A percentile compares a stretch with the other conserved stretches of the same genome.
These are phyloP conservation scores for Scopulariopsis brevicaulis DNA, from an alignment of 2,329 filamentous ascomycete genomes.

Conservation along the genomic window DNA sequence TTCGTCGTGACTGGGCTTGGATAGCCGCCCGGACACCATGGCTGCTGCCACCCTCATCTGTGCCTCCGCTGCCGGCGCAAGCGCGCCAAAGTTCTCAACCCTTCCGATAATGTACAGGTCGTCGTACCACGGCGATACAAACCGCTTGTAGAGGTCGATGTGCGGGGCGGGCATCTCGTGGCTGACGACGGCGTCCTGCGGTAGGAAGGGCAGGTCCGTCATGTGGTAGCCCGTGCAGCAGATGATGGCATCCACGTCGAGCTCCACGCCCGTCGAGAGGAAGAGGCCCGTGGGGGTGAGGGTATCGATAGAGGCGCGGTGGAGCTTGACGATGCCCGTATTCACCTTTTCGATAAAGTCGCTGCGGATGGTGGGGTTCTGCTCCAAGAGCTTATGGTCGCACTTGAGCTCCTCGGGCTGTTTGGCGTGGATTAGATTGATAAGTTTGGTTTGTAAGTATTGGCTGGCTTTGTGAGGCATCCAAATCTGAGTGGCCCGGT, in stretches of 20 bases:
- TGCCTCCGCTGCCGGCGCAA: slow-evolving; percentile 18
- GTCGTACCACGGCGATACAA: slow-evolving; percentile 16
- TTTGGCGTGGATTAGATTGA: slow-evolving; percentile 17
- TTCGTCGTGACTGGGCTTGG: slow-evolving; percentile 13
- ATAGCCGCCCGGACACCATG: slow-evolving; percentile 14
- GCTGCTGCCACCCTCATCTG: slow-evolving; percentile 21
- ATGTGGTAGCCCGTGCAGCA: slow-evolving; percentile 30
- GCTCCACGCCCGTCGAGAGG: slow-evolving; percentile 19
- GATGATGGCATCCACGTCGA: slow-evolving; percentile 28
- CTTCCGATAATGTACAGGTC: slow-evolving; percentile 22
- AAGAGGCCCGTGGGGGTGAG: slow-evolving; percentile 15
- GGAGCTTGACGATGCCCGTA: slow-evolving; percentile 25
- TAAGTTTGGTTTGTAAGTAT: slow-evolving; percentile 17
- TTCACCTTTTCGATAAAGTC: slow-evolving; percentile 31
- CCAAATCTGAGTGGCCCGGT: slow-evolving; percentile 17
- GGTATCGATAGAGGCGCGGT: slow-evolving; percentile 17
- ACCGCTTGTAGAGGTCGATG: slow-evolving; percentile 19
- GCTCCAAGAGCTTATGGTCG: slow-evolving; percentile 19
- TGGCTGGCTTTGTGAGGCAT: slow-evolving; percentile 14
- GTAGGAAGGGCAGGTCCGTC: slow-evolving; percentile 10
- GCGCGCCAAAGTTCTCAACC: slow-evolving; percentile 18
- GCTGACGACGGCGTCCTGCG: slow-evolving; percentile 11
- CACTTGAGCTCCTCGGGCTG: slow-evolving; percentile 18
- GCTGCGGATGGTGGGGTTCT: slow-evolving; percentile 21
- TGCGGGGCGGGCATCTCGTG: slow-evolving; percentile 10